phyloP scores from a whole-genome alignment of 768 basidiomycete species.

The Agaricus bisporus region DNA sequence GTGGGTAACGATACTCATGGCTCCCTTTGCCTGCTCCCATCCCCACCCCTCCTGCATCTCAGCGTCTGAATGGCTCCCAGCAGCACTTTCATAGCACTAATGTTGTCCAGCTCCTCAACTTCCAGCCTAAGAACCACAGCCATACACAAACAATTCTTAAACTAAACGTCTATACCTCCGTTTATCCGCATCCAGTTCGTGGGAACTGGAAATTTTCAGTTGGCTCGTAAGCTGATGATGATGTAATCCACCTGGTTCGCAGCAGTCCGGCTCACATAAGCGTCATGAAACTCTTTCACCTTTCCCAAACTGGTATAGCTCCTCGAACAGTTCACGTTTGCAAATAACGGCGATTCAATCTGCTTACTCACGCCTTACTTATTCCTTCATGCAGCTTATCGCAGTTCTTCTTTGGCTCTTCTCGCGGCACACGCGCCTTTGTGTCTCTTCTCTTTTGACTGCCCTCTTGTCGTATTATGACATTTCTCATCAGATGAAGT shows the following conservation, averaged over 20 bases:
- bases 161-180: neutral
- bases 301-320: slow-evolving; percentile 5
- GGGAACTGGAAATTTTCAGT: slow-evolving; percentile 1
- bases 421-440: neutral
- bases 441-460: neutral
- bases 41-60: neutral
- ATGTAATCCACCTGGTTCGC: neutral
- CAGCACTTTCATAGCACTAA: neutral
- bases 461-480: neutral
- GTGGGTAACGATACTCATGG: neutral
- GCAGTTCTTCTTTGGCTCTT: neutral
- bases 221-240: slow-evolving; percentile 8
- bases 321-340: neutral
- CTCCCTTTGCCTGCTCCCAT: neutral
- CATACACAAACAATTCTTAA: too few relatives aligned
- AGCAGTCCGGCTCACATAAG: slow-evolving; percentile 1
- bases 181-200: slow-evolving; percentile 9
- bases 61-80: neutral
- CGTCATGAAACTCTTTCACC: neutral
- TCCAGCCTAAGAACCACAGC: neutral
- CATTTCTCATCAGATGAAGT: neutral
- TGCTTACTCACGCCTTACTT: too few relatives aligned
- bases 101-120: neutral
- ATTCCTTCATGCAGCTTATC: neutral
- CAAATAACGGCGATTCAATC: neutral